phyloP scores from a whole-genome alignment of 1,284 basidiomycete species.

The Cutaneotrichosporon sp. region DNA sequence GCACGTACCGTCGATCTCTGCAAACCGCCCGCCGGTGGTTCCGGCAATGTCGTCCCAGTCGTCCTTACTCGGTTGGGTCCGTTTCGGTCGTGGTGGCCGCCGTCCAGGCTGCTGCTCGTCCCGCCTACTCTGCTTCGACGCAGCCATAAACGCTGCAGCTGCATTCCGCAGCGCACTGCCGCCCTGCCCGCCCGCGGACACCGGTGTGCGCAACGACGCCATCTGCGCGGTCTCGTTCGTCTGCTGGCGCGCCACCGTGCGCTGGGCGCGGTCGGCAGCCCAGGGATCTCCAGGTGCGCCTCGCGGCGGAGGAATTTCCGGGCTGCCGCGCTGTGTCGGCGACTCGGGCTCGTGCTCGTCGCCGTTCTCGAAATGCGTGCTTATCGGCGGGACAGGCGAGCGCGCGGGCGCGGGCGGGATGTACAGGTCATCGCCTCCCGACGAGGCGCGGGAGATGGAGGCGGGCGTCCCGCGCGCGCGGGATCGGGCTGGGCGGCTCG shows the following conservation, averaged over 20 bases:
- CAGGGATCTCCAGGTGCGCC: conserved; percentile 28
- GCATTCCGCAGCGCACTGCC: conserved; percentile 34
- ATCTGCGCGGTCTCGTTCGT: conserved; percentile 22
- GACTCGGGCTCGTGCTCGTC: conserved; percentile 5
- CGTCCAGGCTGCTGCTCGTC: conserved; percentile 1
- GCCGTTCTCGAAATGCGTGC: too few relatives aligned
- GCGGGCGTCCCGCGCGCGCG: neutral
- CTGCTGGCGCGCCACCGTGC: conserved; percentile 31
- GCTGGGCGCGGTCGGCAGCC: conserved; percentile 35
- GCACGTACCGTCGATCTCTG: conserved; percentile 44
- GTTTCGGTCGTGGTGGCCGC: conserved; percentile 9
- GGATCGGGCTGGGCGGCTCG: conserved; percentile 1
- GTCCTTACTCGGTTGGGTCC: conserved; percentile 18
- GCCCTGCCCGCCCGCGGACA: neutral
- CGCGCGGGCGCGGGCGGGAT: too few relatives aligned
- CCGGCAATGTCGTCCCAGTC: conserved; percentile 25
- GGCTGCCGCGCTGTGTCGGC: neutral
- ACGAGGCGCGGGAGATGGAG: neutral
- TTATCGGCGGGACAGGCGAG: too few relatives aligned
- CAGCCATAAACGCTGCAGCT: conserved; percentile 41
- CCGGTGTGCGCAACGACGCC: neutral
- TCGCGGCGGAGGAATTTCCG: conserved; percentile 10
- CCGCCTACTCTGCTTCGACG: conserved; percentile 14
- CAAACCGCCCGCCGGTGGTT: conserved; percentile 37
- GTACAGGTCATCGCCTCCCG: too few relatives aligned